Evolutionary conservation across 2,329 filamentous ascomycete genomes (phyloP).

Genomic region (Fusarium floridanum): DNA sequence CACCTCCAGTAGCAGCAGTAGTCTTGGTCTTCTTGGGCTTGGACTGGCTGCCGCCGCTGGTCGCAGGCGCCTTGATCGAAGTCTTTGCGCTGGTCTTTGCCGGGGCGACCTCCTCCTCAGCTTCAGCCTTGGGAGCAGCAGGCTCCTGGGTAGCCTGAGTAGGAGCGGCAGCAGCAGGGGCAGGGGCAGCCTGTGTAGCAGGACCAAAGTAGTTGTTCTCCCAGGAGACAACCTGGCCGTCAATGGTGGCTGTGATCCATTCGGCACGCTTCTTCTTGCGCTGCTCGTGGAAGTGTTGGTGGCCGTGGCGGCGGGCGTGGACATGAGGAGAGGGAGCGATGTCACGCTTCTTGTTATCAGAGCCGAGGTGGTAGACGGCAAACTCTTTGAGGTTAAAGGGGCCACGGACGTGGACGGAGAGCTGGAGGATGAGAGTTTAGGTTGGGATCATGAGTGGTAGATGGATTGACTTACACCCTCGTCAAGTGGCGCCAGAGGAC

Average conservation of each 20-base stretch:
- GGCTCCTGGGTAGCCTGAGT: background rate
- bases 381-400: slow-evolving; percentile 76
- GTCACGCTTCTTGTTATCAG: slow-evolving; percentile 48
- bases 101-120: slow-evolving; percentile 3
- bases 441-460: background rate
- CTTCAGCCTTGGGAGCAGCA: background rate
- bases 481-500: slow-evolving; percentile 74
- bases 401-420: slow-evolving; percentile 80
- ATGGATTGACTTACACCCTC: slow-evolving; percentile 70
- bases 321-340: slow-evolving; percentile 41
- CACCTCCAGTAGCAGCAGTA: slow-evolving; percentile 37
- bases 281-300: slow-evolving; percentile 64
- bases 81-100: slow-evolving; percentile 22
- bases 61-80: slow-evolving; percentile 23
- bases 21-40: slow-evolving; percentile 18
- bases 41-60: background rate
- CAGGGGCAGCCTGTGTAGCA: slow-evolving; percentile 35
- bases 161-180: slow-evolving; percentile 27
- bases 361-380: slow-evolving; percentile 74
- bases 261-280: slow-evolving; percentile 60
- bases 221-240: slow-evolving; percentile 71
- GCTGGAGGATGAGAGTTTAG: slow-evolving; percentile 56
- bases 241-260: slow-evolving; percentile 68
- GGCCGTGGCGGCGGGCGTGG: slow-evolving; percentile 55
- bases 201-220: slow-evolving; percentile 64